phyloP scores from a whole-genome alignment of 1,284 basidiomycete species.

The Ceratobasidium sp. region DNA sequence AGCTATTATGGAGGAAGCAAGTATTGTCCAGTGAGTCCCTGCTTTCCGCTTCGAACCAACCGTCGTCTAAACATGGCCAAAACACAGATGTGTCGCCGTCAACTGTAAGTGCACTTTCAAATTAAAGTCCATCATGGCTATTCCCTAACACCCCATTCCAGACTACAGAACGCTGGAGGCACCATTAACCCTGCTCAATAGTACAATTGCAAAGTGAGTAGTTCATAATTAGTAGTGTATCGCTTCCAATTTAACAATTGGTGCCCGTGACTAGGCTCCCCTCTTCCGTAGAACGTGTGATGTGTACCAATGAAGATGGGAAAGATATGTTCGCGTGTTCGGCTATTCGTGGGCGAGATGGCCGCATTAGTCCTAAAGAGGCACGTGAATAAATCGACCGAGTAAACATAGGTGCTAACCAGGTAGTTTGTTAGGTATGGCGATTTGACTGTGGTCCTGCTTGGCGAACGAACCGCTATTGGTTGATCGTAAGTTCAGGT shows the following conservation, averaged over 20 bases:
- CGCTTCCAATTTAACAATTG: background rate
- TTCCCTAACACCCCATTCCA: background rate
- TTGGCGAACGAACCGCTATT: conserved; percentile 17
- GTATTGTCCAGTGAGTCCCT: conserved; percentile 4
- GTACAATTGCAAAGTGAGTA: background rate
- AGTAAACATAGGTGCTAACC: background rate
- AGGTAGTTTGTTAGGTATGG: background rate
- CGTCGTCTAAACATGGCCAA: background rate
- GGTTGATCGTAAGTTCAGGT: conserved; percentile 10
- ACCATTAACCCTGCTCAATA: background rate
- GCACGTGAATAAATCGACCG: background rate
- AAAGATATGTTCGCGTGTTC: background rate
- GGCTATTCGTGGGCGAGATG: background rate
- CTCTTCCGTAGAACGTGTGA: conserved; percentile 7
- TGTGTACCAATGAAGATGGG: conserved; percentile 11
- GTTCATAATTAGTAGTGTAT: background rate
- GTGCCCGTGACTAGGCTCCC: background rate
- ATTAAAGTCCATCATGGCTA: background rate
- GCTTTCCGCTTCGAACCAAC: background rate
- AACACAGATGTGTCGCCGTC: conserved; percentile 14
- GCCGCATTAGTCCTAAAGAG: background rate
- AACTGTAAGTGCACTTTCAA: background rate
- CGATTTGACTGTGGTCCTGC: conserved; percentile 20
- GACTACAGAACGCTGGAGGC: background rate
- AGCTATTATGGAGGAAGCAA: background rate